Evolutionary conservation across 768 basidiomycete genomes (phyloP).

Genomic region (Collybia sordida): DNA sequence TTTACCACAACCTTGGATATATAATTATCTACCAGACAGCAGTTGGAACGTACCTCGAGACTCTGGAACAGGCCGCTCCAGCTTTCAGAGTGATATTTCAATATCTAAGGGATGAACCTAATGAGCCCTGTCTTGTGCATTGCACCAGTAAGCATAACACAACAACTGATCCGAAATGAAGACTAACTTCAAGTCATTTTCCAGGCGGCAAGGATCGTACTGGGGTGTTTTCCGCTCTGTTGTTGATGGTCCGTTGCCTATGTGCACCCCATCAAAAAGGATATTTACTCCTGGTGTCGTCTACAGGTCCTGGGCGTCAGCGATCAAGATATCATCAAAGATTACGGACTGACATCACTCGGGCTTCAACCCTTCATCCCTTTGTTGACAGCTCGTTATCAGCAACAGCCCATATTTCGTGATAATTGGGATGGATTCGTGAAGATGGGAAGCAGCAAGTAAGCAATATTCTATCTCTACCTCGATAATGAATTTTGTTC

Average conservation of each 20-base stretch:
- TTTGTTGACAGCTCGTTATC: constrained; percentile 28
- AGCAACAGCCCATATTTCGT: constrained; percentile 24
- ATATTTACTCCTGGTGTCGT: background rate
- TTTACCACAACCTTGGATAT: background rate
- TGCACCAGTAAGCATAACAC: constrained; percentile 36
- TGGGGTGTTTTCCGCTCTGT: constrained; percentile 34
- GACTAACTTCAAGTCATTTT: background rate
- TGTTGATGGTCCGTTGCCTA: constrained; percentile 26
- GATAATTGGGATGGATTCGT: constrained; percentile 33
- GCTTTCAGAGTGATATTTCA: constrained; percentile 32
- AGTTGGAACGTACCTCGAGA: constrained; percentile 24
- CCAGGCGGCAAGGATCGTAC: constrained; percentile 46
- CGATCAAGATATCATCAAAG: constrained; percentile 37
- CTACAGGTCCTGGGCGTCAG: constrained; percentile 35
- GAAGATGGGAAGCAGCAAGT: constrained; percentile 36
- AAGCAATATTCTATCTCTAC: constrained; percentile 3
- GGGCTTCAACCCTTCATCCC: constrained; percentile 34
- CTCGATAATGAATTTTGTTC: background rate
- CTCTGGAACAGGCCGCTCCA: constrained; percentile 28
- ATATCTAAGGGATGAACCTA: constrained; percentile 35
- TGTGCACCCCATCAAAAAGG: background rate
- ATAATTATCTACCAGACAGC: constrained; percentile 23
- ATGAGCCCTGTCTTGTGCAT: constrained; percentile 38
- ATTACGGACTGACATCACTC: constrained; percentile 38
- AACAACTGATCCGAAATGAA: background rate